Evolutionary conservation across 1,284 basidiomycete species (phyloP), one percentile per base, ranked within the genome.

Genomic region (Cutaneotrichosporon sp.): DNA sequence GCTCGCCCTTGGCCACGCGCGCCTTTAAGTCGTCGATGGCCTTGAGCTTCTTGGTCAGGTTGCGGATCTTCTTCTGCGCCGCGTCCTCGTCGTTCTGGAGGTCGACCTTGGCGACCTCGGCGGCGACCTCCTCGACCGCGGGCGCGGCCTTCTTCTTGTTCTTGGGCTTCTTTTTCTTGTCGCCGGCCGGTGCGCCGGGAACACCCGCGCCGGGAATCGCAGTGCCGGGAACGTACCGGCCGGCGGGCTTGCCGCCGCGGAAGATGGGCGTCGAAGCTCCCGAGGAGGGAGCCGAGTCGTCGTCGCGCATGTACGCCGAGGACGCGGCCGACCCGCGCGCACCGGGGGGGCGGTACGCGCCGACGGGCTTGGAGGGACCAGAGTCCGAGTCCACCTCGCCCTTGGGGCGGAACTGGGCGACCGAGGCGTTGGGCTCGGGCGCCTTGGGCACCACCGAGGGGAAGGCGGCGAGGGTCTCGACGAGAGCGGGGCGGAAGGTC

Each of bases 21-120:
- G 92, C 89, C 82, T 97, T 97, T 58, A 97, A 85, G 72, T 97
- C 94, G 36, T 95, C 92, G 69, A 97, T 97, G 14, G 92, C 94
- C 79, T 95, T 95, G 72, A 97, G 84, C 91, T 95, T 67, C 85
- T 97, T 97, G 74, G 86, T 92, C 75, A 97, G 72, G 77, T 95
- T 97, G 68, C 95, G 84, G 63, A 92, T 86, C 85, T 97, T 97
- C 84, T 97, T 95, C 56, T 90, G 86, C 58, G 84, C 81, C 20
- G 92, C 85, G 81, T 98, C 88, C 74, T 93, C 82, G 68, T 81
- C 76, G 54, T 84, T 84, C 9, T 63, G 56, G 56, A 80, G 62
- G 18, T 76, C 65, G 38, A 76, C 36, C 47, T 74, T 62, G 65
- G 71, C 69, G 18, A 67, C 67, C 16, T 64, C 65, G 4, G 69